Conservation (phyloP, 192 early-diverging fungal genomes). For the Gryganskiella cystojenkinii region DNA sequence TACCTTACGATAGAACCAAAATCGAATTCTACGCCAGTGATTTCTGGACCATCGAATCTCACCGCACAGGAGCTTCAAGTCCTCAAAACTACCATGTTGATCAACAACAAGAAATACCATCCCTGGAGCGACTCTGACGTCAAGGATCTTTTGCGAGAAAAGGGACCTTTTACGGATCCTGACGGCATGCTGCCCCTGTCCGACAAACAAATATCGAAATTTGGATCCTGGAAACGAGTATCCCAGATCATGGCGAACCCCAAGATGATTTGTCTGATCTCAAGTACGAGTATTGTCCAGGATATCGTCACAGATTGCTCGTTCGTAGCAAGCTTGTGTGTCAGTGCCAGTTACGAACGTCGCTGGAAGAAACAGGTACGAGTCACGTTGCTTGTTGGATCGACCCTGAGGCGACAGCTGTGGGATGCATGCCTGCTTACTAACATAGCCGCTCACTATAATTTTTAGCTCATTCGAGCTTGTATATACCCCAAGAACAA, state of each 20-base stretch:
- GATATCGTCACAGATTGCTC: constrained; percentile 96
- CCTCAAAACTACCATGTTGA: constrained; percentile 47
- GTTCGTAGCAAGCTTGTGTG: constrained; percentile 93
- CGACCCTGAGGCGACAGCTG: too few relatives aligned
- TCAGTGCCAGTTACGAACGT: constrained; percentile 82
- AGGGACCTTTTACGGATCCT: constrained; percentile 66
- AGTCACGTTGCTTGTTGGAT: too few relatives aligned
- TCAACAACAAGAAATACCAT: constrained; percentile 46
- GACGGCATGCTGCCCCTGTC: constrained; percentile 84
- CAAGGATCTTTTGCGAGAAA: constrained; percentile 32
- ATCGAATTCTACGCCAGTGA: constrained; percentile 34
- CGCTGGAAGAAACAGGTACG: constrained; percentile 76
- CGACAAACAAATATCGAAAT: constrained; percentile 75
- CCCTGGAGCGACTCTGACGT: constrained; percentile 23
- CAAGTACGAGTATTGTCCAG: constrained; percentile 77
- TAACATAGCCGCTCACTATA: neutral
- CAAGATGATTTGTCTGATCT: constrained; percentile 73
- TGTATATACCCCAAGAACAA: constrained; percentile 89
- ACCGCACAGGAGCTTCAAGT: constrained; percentile 35
- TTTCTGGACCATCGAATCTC: constrained; percentile 30
- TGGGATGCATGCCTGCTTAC: neutral
- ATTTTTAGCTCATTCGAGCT: constrained; percentile 76
- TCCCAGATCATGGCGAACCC: constrained; percentile 76
- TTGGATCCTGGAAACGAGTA: constrained; percentile 87
- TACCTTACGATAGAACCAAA: constrained; percentile 34